Conservation (phyloP, 208 protist species). For the Acanthamoeba triangularis region DNA sequence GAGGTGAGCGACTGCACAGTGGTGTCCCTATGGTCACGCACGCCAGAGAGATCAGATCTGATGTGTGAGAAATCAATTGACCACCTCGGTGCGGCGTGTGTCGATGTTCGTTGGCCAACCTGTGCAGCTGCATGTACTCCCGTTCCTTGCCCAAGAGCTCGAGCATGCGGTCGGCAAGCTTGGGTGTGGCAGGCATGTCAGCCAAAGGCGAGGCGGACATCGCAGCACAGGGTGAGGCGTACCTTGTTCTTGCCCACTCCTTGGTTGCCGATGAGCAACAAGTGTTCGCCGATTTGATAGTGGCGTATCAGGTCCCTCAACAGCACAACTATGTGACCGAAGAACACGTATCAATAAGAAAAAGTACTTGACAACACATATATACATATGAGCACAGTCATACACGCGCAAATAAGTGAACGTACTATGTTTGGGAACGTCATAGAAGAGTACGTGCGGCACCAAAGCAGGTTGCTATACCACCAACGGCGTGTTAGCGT, state of each 20-base stretch:
- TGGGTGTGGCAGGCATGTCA: neutral
- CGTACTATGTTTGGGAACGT: constrained; percentile 92
- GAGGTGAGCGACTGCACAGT: constrained; percentile 95
- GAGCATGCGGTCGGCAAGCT: constrained; percentile 94
- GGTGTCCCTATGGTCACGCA: constrained; percentile 89
- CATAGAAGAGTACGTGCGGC: constrained; percentile 95
- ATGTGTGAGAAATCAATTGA: constrained; percentile 42
- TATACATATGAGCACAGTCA: too few species aligned
- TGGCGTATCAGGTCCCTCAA: constrained; percentile 95
- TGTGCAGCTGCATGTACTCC: constrained; percentile 98
- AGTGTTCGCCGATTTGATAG: constrained; percentile 87
- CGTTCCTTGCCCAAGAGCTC: constrained; percentile 93
- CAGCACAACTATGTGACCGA: constrained; percentile 84
- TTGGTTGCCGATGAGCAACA: constrained; percentile 97
- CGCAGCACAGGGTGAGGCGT: neutral
- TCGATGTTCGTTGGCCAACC: constrained; percentile 79
- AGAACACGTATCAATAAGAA: too few species aligned
- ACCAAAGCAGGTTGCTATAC: constrained; percentile 92
- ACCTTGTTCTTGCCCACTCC: constrained; percentile 98
- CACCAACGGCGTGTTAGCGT: neutral
- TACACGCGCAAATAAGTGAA: neutral
- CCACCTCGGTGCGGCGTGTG: constrained; percentile 85
- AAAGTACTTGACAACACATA: neutral
- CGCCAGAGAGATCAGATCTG: too few species aligned
- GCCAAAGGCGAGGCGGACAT: neutral